Evolutionary conservation across 2,329 filamentous ascomycete species (phyloP).

Genomic region (Cordyceps pruinosa): DNA sequence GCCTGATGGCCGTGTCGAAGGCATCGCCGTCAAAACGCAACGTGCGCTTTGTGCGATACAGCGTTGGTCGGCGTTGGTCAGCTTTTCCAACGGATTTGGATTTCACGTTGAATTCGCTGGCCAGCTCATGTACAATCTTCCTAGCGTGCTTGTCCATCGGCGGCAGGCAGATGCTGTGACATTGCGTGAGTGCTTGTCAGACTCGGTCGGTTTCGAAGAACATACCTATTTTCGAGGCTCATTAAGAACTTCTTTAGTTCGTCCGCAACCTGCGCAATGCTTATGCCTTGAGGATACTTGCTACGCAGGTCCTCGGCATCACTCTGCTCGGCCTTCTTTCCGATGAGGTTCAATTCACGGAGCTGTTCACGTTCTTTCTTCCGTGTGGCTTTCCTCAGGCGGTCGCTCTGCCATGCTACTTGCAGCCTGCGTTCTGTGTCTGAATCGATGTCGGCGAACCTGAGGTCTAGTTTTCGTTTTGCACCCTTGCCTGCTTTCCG

Average conservation of each 20-base stretch:
- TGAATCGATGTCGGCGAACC: slow-evolving; percentile 53
- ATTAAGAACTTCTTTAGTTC: slow-evolving; percentile 69
- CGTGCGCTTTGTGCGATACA: slow-evolving; percentile 69
- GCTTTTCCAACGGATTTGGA: slow-evolving; percentile 78
- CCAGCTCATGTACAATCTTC: slow-evolving; percentile 73
- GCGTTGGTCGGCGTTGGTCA: slow-evolving; percentile 63
- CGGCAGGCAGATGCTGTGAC: slow-evolving; percentile 47
- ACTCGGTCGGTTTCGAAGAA: background rate
- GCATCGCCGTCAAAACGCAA: slow-evolving; percentile 50
- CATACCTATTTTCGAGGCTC: slow-evolving; percentile 54
- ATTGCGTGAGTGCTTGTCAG: slow-evolving; percentile 41
- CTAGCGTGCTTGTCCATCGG: slow-evolving; percentile 77
- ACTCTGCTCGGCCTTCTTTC: slow-evolving; percentile 46
- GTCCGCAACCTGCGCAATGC: slow-evolving; percentile 59
- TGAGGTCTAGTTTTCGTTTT: slow-evolving; percentile 38
- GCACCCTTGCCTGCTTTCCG: slow-evolving; percentile 56
- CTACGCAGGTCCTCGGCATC: slow-evolving; percentile 53
- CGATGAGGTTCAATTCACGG: slow-evolving; percentile 58
- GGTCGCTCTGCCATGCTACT: slow-evolving; percentile 58
- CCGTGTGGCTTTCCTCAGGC: slow-evolving; percentile 61
- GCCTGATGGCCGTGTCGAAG: slow-evolving; percentile 41
- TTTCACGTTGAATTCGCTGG: slow-evolving; percentile 66
- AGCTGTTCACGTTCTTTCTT: slow-evolving; percentile 65
- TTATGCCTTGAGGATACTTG: slow-evolving; percentile 70
- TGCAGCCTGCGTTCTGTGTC: slow-evolving; percentile 58